Conservation (phyloP, 129 eudicot species). For the sunflower (Helianthus annuus) region DNA sequence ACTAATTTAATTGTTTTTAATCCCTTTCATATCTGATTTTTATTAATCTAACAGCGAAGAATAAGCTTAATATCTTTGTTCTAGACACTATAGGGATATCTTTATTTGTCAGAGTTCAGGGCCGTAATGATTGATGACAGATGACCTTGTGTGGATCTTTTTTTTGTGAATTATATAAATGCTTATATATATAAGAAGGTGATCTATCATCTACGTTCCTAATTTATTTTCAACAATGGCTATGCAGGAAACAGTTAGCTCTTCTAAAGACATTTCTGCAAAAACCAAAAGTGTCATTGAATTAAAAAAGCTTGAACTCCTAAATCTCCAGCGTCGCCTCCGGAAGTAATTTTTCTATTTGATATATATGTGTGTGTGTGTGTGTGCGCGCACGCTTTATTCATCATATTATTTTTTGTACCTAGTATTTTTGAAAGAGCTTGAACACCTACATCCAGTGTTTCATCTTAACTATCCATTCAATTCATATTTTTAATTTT, state of each 20-base stretch:
- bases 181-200: conserved; percentile 4
- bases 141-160: conserved; percentile 14
- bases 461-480: conserved; percentile 11
- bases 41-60: not conserved
- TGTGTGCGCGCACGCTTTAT: not conserved
- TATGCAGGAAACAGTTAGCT: conserved; percentile 83
- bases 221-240: conserved; percentile 6
- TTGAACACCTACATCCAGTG: not conserved
- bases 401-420: not conserved
- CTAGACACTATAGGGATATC: not conserved
- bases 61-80: not conserved
- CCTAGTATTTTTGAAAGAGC: not conserved
- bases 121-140: not conserved
- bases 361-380: not conserved
- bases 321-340: conserved; percentile 85
- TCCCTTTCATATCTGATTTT: too few relatives aligned
- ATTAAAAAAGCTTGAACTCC: conserved; percentile 82
- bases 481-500: conserved; percentile 17
- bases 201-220: conserved; percentile 15
- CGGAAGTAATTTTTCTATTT: conserved; percentile 55
- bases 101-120: conserved; percentile 2
- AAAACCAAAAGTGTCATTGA: conserved; percentile 97
- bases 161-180: conserved; percentile 2
- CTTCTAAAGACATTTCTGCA: conserved; percentile 92
- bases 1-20: not conserved